Evolutionary conservation across 495 filamentous ascomycete genomes (phyloP), one percentile per base, ranked within the genome.

Genomic region (Cudoniella acicularis): DNA sequence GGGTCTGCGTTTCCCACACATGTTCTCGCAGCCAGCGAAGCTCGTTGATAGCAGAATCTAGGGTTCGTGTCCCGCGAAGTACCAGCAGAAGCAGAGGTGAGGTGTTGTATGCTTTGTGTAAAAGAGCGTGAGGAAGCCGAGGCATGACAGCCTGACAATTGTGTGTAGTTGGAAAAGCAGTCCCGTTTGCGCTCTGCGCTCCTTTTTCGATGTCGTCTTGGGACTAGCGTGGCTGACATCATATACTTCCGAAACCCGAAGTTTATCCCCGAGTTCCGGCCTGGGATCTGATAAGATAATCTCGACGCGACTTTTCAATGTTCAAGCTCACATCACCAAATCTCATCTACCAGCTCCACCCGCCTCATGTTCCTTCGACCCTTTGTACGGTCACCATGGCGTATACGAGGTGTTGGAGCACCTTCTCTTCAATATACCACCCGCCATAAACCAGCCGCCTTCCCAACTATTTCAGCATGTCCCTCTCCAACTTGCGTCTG

Each of bases 21-120:
- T 89, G 81, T 64, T 91, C 84, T 20, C 76, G 74, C 16, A 98
- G 81, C 94, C 94, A 98, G 22, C 90, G 87, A 6, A 98, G 79
- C 72, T 98, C 94, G 67, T 87, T 87, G 17, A 70, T 74, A 2
- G 91, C 88, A 10, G 86, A 87, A 13, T 54, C 47, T 3, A 13
- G 58, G 59, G 6, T 77, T 25, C 92, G 83, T 58, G 88, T 91
- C 60, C 81, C 76, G 16, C 77, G 81, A 1, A 98, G 82, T 1
- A 98, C 81, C 0, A 78, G 61, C 9, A 87, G 78, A 0, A 95
- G 80, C 40, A 87, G 72, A 0, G 80, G 78, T 30, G 84, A 77
- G 52, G 83, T 76, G 0, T 62, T 61, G 24, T 73, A 70, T 47
- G 90, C 89, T 40, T 68, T 70, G 56, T 77, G 73, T 42, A 96